Conservation (phyloP, 2,329 filamentous ascomycete species). For the Curvularia sp. region DNA sequence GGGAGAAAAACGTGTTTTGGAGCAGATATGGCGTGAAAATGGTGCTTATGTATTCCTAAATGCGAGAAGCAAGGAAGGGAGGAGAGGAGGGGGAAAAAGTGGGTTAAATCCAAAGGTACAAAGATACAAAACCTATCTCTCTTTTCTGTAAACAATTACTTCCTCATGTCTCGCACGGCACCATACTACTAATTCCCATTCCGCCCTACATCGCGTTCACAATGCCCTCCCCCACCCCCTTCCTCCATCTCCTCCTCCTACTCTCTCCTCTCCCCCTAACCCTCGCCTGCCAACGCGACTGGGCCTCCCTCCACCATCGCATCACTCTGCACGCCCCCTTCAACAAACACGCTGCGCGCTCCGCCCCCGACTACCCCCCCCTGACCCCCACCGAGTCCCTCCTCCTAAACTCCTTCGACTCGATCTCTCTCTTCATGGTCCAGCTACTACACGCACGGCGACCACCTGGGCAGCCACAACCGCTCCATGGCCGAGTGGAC, state of each 20-base stretch:
- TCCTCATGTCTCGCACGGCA: no score
- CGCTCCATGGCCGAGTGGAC: slow-evolving; percentile 49
- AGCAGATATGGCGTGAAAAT: no score
- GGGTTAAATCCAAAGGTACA: no score
- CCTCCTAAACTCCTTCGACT: slow-evolving; percentile 51
- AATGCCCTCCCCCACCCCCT: no score
- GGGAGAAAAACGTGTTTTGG: no score
- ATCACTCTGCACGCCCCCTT: slow-evolving; percentile 22
- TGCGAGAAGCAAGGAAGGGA: no score
- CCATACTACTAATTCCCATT: no score
- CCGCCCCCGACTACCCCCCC: slow-evolving; percentile 42
- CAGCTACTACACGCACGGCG: slow-evolving; percentile 50
- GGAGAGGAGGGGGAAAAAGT: no score
- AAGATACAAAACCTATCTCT: no score
- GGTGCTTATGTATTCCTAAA: no score
- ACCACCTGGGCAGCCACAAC: slow-evolving; percentile 44
- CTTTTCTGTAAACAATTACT: no score
- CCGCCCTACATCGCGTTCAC: no score
- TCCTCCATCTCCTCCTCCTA: background rate
- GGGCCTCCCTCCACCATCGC: background rate
- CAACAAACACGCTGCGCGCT: background rate
- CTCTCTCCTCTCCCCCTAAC: background rate
- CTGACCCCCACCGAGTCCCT: slow-evolving; percentile 48
- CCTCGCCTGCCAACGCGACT: slow-evolving; percentile 10
- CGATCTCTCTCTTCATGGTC: slow-evolving; percentile 48